A percentile compares a stretch with the other conserved stretches of the same genome.
Conservation (phyloP, 1,139 yeast species). For the Kodamaea alishanica region DNA sequence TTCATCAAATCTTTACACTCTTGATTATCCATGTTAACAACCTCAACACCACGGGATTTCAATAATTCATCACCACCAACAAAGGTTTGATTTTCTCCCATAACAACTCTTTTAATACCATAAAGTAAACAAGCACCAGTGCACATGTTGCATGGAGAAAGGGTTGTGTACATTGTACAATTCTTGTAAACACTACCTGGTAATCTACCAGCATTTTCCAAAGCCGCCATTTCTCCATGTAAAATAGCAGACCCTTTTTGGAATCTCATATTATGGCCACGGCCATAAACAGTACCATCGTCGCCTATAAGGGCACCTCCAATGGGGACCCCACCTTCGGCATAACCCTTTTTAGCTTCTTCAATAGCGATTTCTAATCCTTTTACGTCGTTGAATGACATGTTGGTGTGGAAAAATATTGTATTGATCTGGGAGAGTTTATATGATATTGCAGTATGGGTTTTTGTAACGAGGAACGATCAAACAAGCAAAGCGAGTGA, state of each 20-base stretch:
- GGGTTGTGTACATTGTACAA: constrained; percentile 82
- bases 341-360: constrained; percentile 62
- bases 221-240: constrained; percentile 87
- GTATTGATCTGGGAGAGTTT: too few species aligned
- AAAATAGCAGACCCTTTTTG: constrained; percentile 77
- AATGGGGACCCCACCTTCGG: constrained; percentile 91
- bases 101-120: constrained; percentile 78
- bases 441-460: too few species aligned
- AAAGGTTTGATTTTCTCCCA: constrained; percentile 84
- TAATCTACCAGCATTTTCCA: constrained; percentile 87
- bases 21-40: constrained; percentile 60
- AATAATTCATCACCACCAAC: constrained; percentile 75
- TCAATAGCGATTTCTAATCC: constrained; percentile 71
- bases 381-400: constrained; percentile 57
- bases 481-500: too few species aligned
- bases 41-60: constrained; percentile 64
- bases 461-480: too few species aligned
- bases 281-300: constrained; percentile 77
- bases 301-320: constrained; percentile 70
- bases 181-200: constrained; percentile 63
- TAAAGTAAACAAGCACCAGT: constrained; percentile 88
- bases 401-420: constrained; percentile 14
- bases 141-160: constrained; percentile 94
- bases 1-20: constrained; percentile 74
- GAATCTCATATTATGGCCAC: constrained; percentile 85